Evolutionary conservation across 2,329 filamentous ascomycete genomes (phyloP), one percentile per base, ranked within the genome.

Genomic region (Didymella sp.): DNA sequence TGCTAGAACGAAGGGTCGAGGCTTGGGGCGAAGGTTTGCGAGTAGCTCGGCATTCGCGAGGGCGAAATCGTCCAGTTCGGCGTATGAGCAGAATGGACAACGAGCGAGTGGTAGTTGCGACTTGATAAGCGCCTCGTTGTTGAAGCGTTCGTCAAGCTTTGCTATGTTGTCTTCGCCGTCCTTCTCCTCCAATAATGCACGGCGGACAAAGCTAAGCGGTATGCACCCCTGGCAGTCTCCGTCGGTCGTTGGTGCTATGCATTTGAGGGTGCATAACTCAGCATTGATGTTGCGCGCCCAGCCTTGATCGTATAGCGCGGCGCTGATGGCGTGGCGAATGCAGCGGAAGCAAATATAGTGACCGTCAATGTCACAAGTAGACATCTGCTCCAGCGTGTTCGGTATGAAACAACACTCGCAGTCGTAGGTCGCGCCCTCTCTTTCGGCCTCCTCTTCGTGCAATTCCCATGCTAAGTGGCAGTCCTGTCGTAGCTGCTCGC

Each of bases 1-100:
- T 12, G 69, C 63, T 9, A 69, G 33, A 4, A 68, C 51, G 11
- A 74, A 46, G 11, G 76, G 42, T 77, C 77, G 11, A 62, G 76
- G 54, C 35, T 66, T 68, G 27, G 74, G 55, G 3, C 61, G 67
- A 11, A 75, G 62, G 11, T 59, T 56, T 21, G 60, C 28, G 22
- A 74, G 61, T 22, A 73, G 66, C n/a, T 69, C 67, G 6, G 59
- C 59, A 22, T 61, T 61, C 1, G 70, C 61, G 6, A 72, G 60
- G 1, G 69, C 62, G 17, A 77, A 67, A 38, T 81, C 78, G 74
- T 97, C 92, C 24, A 92, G 83, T 79, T 98, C 95, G 28, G 92
- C 92, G 71, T 98, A 99, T 63, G 83, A 84, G 80, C 94, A 99
- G 72, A 96, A 97, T 0, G 93, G 92, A 69, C 95, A 98, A 35